phyloP scores from a whole-genome alignment of 164 flowering plant species.

The Liriodendron chinense region DNA sequence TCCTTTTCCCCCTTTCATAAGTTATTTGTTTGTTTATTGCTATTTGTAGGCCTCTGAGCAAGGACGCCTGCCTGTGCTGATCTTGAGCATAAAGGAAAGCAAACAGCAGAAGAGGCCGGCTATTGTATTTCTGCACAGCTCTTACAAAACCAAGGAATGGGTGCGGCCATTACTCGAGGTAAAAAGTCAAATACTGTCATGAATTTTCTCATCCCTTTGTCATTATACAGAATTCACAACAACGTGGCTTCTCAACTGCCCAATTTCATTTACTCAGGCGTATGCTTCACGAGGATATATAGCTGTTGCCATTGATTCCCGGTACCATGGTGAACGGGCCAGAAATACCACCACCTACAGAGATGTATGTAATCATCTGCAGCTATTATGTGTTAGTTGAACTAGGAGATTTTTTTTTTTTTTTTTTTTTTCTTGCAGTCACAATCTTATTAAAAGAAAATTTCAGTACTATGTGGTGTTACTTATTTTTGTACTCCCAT shows the following conservation, averaged over 20 bases:
- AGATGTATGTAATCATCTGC: constrained; percentile 44
- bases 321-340: constrained; percentile 99
- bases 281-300: constrained; percentile 94
- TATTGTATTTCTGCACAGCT: constrained; percentile 85
- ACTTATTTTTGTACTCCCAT: background rate
- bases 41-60: constrained; percentile 69
- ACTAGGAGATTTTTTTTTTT: background rate
- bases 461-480: background rate
- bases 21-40: background rate
- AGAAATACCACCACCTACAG: constrained; percentile 53
- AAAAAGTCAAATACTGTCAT: background rate
- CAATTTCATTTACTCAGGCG: constrained; percentile 49
- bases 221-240: background rate
- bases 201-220: background rate
- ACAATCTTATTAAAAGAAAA: too few relatives aligned
- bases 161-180: constrained; percentile 92
- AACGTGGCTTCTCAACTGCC: constrained; percentile 5
- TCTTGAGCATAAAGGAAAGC: constrained; percentile 64
- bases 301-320: constrained; percentile 88
- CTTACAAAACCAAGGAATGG: constrained; percentile 90
- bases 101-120: constrained; percentile 59
- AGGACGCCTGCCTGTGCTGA: constrained; percentile 80
- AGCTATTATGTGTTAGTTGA: background rate
- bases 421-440: background rate
- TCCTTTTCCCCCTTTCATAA: background rate